Evolutionary conservation across 2,329 filamentous ascomycete genomes (phyloP).

Genomic region (Teratosphaeriaceae sp.): DNA sequence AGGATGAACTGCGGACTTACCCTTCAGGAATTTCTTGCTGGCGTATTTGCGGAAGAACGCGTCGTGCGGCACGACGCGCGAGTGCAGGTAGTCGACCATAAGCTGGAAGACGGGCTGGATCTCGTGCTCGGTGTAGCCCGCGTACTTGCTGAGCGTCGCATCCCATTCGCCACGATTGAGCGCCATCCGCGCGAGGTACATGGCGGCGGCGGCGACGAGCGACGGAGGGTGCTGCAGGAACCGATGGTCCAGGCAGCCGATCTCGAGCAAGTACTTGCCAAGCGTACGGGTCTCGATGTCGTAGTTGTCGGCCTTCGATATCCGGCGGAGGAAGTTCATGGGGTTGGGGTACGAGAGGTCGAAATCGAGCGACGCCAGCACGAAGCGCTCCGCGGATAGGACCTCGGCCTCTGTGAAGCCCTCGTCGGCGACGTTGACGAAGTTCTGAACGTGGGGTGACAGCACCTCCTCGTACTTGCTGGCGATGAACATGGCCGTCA

Average conservation of each 20-base stretch:
- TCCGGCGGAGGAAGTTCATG: slow-evolving; percentile 98
- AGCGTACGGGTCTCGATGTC: slow-evolving; percentile 96
- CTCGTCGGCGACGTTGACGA: slow-evolving; percentile 93
- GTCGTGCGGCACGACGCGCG: slow-evolving; percentile 85
- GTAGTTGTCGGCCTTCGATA: slow-evolving; percentile 99
- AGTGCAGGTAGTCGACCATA: slow-evolving; percentile 94
- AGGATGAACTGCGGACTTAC: slow-evolving; percentile 50
- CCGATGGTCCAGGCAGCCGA: slow-evolving; percentile 88
- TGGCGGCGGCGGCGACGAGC: slow-evolving; percentile 82
- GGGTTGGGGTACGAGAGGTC: slow-evolving; percentile 98
- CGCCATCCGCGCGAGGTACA: slow-evolving; percentile 90
- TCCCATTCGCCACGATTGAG: slow-evolving; percentile 91
- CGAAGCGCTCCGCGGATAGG: slow-evolving; percentile 90
- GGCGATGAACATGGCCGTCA: slow-evolving; percentile 98
- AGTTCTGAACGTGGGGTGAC: slow-evolving; percentile 94
- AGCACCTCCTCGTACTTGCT: slow-evolving; percentile 99
- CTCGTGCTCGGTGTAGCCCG: slow-evolving; percentile 88
- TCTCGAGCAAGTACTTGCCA: slow-evolving; percentile 96
- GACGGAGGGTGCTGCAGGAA: slow-evolving; percentile 88
- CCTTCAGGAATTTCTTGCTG: slow-evolving; percentile 98
- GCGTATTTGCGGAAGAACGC: slow-evolving; percentile 99
- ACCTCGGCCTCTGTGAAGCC: slow-evolving; percentile 95
- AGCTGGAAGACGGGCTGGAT: slow-evolving; percentile 86
- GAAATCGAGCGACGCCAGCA: slow-evolving; percentile 86
- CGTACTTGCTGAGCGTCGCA: slow-evolving; percentile 78